phyloP scores from a whole-genome alignment of 208 protist species.

The Trichomonas vaginalis region DNA sequence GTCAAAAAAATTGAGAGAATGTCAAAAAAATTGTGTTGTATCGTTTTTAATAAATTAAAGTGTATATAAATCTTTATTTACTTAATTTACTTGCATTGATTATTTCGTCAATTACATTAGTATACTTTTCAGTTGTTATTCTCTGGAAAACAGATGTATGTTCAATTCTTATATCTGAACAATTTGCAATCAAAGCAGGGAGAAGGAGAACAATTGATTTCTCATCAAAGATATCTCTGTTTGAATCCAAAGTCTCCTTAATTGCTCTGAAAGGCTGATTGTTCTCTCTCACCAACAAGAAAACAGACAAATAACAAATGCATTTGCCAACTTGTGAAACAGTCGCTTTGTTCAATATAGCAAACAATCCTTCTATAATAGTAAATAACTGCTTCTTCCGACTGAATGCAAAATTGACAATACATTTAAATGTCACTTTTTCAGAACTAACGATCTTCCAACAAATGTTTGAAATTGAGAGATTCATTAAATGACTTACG shows the following conservation, averaged over 20 bases:
- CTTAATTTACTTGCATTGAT: not conserved
- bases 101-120: not conserved
- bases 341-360: not conserved
- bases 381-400: not conserved
- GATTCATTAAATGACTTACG: too few species aligned
- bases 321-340: not conserved
- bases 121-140: not conserved
- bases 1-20: too few species aligned
- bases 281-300: not conserved
- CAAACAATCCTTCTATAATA: not conserved
- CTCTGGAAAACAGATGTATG: not conserved
- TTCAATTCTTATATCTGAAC: not conserved
- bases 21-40: too few species aligned
- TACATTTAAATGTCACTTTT: not conserved
- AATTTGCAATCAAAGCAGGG: not conserved
- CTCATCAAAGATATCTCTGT: not conserved
- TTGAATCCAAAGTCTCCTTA: not conserved
- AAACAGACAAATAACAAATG: not conserved
- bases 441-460: not conserved
- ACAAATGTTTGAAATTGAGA: not conserved
- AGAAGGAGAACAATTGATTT: not conserved
- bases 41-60: too few species aligned
- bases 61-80: too few species aligned
- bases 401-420: not conserved
- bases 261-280: not conserved